phyloP scores from a whole-genome alignment of 139 green algal species.

The Auxenochlorella pyrenoidosa region DNA sequence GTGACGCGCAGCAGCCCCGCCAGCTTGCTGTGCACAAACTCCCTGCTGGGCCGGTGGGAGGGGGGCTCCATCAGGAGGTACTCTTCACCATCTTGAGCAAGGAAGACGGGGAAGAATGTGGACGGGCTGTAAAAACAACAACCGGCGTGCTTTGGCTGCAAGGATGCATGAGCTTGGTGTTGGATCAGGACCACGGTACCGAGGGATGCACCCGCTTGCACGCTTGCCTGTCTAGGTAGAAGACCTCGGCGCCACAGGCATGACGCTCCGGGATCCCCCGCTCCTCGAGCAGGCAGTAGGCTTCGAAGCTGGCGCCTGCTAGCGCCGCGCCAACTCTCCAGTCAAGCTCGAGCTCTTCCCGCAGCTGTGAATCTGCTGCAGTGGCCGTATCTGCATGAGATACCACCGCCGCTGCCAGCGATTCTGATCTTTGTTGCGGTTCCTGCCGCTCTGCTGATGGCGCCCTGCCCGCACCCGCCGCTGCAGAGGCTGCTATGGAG shows the following conservation, averaged over 20 bases:
- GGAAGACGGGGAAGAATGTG: not conserved
- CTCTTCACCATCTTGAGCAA: too few relatives aligned
- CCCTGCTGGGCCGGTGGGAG: not conserved
- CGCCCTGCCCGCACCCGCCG: not conserved
- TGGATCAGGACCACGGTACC: too few relatives aligned
- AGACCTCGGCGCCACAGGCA: not conserved
- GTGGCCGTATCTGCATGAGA: not conserved
- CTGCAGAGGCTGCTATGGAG: too few relatives aligned
- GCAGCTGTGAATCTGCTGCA: not conserved
- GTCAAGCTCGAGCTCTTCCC: not conserved
- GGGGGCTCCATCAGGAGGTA: not conserved
- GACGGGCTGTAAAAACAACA: not conserved
- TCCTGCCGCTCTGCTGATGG: not conserved
- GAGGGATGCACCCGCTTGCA: too few relatives aligned
- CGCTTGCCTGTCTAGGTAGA: slow-evolving; percentile 11
- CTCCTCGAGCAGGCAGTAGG: slow-evolving; percentile 32
- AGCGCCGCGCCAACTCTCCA: slow-evolving; percentile 32
- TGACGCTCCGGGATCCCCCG: not conserved
- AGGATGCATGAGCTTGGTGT: too few relatives aligned
- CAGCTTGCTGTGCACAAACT: slow-evolving; percentile 29
- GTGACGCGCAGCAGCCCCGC: slow-evolving; percentile 35
- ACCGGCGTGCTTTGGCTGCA: too few relatives aligned
- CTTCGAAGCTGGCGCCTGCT: slow-evolving; percentile 43
- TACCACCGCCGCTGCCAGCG: not conserved
- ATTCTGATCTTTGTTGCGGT: not conserved